Base-by-base conservation (phyloP, 1,139 yeast genomes). In the Chernovozyma sophiae-reginae region DNA sequence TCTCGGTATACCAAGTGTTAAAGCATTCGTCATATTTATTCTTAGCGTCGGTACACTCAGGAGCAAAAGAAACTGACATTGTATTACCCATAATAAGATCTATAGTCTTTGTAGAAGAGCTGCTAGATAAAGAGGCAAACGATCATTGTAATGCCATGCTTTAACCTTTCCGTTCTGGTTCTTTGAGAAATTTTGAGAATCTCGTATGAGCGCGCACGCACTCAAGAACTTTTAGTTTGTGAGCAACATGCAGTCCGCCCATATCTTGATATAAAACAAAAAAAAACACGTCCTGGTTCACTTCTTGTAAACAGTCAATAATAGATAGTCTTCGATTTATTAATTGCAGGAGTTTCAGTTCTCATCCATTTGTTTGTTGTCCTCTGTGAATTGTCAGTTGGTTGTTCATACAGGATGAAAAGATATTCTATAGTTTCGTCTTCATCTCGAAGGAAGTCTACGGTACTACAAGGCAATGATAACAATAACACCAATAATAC, bases 31-130 rank as follows among this genome's bases (percentile, higher is more conserved):
- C 97, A 56, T 92, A 92, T 50, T 79, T 76, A 48, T 78, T 78
- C 60, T 92, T 92, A 44, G 84, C 77, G 29, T 81, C 85, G 17
- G 95, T 87, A 62, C 98, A 92, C 64, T 92, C 97, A 17, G 97
- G 96, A 31, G 97, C 97, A 70, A 92, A 86, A 43, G 96, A 87
- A 8, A 86, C 82, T 19, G 97, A 89, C 95, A 90, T 84, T 42
- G 71, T 67, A 62, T 81, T 82, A 40, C 92, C 92, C 92, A 84
- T 83, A 38, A 11, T 34, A 32, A 27, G 10, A 20, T 7, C 23
- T 7, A 20, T 20, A 6, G 6, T n/a, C n/a, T n/a, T n/a, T n/a
- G 12, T 8, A 27, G 30, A 7, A 12, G 12, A 24, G 25, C 25
- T 24, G 25, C 25, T 24, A 12, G 12, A 12, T 12, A 24, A 24